phyloP scores from a whole-genome alignment of 345 rosid genomes.

The Camelina laxa region DNA sequence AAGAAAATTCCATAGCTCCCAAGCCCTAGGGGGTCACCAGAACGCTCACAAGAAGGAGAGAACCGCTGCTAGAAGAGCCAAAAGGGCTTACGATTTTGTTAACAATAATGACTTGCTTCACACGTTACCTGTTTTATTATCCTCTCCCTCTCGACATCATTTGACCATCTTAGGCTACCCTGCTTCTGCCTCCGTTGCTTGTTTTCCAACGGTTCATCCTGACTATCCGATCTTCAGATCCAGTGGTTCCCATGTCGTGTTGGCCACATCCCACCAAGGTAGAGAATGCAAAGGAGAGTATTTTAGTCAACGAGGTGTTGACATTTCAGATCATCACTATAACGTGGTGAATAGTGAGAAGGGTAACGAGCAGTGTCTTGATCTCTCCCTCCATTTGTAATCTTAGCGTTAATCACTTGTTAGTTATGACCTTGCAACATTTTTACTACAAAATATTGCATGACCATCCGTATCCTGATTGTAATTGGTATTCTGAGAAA shows the following conservation, averaged over 20 bases:
- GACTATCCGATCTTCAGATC: slow-evolving; percentile 44
- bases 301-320: slow-evolving; percentile 30
- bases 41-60: slow-evolving; percentile 96
- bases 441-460: not conserved
- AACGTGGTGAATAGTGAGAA: slow-evolving; percentile 30
- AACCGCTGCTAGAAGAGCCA: slow-evolving; percentile 71
- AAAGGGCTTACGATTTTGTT: slow-evolving; percentile 55
- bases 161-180: slow-evolving; percentile 54
- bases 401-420: not conserved
- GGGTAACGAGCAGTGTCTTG: slow-evolving; percentile 59
- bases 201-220: slow-evolving; percentile 29
- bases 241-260: slow-evolving; percentile 39
- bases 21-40: slow-evolving; percentile 95
- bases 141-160: slow-evolving; percentile 52
- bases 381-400: slow-evolving; percentile 87
- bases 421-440: not conserved
- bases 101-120: slow-evolving; percentile 42
- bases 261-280: slow-evolving; percentile 38
- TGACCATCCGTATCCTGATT: not conserved
- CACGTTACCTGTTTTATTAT: slow-evolving; percentile 44
- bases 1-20: slow-evolving; percentile 85
- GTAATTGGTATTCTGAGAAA: not conserved
- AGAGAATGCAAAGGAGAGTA: slow-evolving; percentile 51
- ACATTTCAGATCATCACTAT: slow-evolving; percentile 29
- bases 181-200: slow-evolving; percentile 52